Base-by-base conservation (phyloP, 768 basidiomycete genomes). In the Calvatia gigantea region DNA sequence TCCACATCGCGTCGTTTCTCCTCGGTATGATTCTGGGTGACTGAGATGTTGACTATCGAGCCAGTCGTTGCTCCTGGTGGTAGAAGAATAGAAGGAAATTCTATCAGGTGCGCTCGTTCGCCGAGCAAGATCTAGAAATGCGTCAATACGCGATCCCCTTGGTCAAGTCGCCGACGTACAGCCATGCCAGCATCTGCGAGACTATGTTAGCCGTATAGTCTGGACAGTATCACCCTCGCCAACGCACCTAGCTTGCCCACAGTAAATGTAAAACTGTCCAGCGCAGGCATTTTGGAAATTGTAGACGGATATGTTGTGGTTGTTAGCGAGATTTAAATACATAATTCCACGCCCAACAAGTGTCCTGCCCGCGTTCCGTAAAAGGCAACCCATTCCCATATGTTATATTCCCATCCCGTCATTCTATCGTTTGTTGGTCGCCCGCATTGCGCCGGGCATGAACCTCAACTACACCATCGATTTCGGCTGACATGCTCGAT, bases 21-120 rank as follows among this genome's bases (percentile, higher is more conserved):
- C 63, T 96, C 94, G 0, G 76, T 67, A 29, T 83, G 70, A 67
- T 99, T 97, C 60, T 94, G 88, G 65, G 91, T 83, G 12, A 98
- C 95, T 2, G 94, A 86, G 69, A 98, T 98, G 68, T 94, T 97
- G 62, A 99, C 92, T 61, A 99, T 98, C 17, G 94, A 97, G 4
- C 97, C 97, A 0, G 95, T 85, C 7, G 89, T 86, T 1, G 93
- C 87, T 12, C 95, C 95, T 0, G 94, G 91, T 1, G 97, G 97
- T 6, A 98, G 76, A 1, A 98, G 82, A 35, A 99, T 79, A 0
- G 97, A 98, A 1, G 97, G 97, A 69, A 98, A 99, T 71, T 99
- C 96, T 63, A 99, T 96, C 32, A 98, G 80, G 66, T 98, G 96
- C 15, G 95, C 95, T 39, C 93, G 83, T 69, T 92, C 93, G 14